These are phyloP conservation scores for Alternaria sp. DNA, from an alignment of 2,329 filamentous ascomycete species.

Conservation along the genomic window DNA sequence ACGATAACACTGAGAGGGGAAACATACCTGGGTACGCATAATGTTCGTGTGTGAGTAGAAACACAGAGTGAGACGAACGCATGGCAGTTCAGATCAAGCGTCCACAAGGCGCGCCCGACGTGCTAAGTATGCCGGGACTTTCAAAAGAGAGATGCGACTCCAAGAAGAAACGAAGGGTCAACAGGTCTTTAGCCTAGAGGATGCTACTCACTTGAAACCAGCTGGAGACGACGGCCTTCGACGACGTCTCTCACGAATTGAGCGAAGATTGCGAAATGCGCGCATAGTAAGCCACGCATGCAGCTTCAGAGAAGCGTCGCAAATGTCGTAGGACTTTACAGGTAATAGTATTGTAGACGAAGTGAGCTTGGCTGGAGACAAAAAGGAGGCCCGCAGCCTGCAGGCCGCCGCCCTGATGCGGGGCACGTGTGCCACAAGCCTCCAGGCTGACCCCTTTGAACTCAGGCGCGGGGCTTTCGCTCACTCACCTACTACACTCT, in stretches of 20 bases:
- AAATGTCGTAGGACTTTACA: not conserved
- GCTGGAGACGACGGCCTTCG: not conserved
- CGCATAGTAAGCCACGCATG: not conserved
- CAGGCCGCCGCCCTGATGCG: not conserved
- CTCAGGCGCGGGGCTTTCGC: not conserved
- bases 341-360: not conserved
- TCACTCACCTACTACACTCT: not conserved
- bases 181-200: not conserved
- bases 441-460: not conserved
- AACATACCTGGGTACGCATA: not conserved
- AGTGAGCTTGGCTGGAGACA: not conserved
- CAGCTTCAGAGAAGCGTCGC: not conserved
- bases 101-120: not conserved
- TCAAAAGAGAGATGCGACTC: not conserved
- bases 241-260: not conserved
- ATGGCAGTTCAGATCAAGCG: not conserved
- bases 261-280: not conserved
- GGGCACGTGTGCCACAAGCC: constrained; percentile 12
- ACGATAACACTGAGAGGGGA: not conserved
- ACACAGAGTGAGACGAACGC: not conserved
- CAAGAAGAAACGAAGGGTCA: not conserved
- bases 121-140: not conserved
- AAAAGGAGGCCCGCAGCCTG: constrained; percentile 1
- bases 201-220: constrained; percentile 3
- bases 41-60: not conserved